phyloP scores from a whole-genome alignment of 305 asterid species.

The Solanum hybrid region DNA sequence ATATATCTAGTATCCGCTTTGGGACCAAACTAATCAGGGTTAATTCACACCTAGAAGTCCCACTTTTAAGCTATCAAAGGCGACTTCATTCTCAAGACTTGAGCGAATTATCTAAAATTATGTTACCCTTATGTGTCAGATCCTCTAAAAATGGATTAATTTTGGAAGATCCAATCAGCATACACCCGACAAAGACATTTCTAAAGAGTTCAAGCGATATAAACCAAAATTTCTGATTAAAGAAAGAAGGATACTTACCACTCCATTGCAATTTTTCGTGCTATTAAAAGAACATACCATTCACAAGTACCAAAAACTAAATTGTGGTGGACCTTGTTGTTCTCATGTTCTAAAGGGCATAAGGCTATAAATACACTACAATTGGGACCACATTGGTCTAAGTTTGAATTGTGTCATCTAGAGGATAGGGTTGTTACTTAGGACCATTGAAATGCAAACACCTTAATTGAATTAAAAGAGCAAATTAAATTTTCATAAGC shows the following conservation, averaged over 20 bases:
- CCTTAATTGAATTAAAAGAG: background rate
- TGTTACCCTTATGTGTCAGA: background rate
- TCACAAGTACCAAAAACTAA: background rate
- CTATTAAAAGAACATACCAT: background rate
- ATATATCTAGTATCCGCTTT: background rate
- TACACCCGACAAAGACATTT: background rate
- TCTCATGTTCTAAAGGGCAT: background rate
- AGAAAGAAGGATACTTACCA: background rate
- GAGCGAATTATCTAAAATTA: background rate
- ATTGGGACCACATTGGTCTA: background rate
- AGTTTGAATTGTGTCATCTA: background rate
- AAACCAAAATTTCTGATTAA: background rate
- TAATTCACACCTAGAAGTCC: background rate
- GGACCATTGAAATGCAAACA: background rate
- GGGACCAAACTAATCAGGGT: background rate
- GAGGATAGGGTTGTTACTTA: background rate
- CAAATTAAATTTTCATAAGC: background rate
- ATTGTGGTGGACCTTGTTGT: background rate
- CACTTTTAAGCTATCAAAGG: background rate
- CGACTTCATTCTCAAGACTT: background rate
- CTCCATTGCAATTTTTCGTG: background rate
- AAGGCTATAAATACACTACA: background rate
- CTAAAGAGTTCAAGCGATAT: background rate
- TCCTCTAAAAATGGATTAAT: background rate
- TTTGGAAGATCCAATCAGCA: background rate